These are phyloP conservation scores for Polyporus arcularius DNA, from an alignment of 768 basidiomycete species.

Conservation along the genomic window DNA sequence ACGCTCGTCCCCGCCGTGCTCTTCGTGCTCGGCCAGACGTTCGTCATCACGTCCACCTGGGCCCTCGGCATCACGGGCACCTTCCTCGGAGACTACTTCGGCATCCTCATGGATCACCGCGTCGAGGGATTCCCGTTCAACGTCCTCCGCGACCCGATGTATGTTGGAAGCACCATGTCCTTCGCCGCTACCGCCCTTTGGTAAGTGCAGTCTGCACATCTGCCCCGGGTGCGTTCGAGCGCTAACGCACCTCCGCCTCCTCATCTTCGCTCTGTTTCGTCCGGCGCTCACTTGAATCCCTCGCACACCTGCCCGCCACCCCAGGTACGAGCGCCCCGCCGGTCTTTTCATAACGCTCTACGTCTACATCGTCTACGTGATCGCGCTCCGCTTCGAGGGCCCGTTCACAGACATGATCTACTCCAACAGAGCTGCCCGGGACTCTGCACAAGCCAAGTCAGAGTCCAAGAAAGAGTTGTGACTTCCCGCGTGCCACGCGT, in stretches of 20 bases:
- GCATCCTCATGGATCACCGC: constrained; percentile 81
- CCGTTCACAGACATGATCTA: constrained; percentile 88
- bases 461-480: constrained; percentile 33
- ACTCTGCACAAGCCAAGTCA: constrained; percentile 20
- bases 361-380: constrained; percentile 80
- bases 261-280: too few relatives aligned
- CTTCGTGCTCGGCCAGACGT: constrained; percentile 74
- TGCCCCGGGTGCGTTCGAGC: neutral
- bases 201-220: constrained; percentile 42
- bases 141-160: constrained; percentile 92
- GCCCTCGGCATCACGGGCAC: constrained; percentile 92
- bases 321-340: constrained; percentile 82
- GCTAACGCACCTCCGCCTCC: too few relatives aligned
- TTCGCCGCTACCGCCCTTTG: constrained; percentile 87
- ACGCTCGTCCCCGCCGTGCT: constrained; percentile 59
- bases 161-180: constrained; percentile 91
- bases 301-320: too few relatives aligned
- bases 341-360: constrained; percentile 79
- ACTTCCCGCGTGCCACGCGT: neutral
- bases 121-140: constrained; percentile 99
- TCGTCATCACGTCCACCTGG: constrained; percentile 89
- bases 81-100: constrained; percentile 85
- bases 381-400: constrained; percentile 89
- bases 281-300: neutral
- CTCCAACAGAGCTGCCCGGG: constrained; percentile 45